Percentiles rank a stretch among this genome's conserved stretches.
Evolutionary conservation across 306 rosid genomes (phyloP).

Genomic region (Cicer bijugum): DNA sequence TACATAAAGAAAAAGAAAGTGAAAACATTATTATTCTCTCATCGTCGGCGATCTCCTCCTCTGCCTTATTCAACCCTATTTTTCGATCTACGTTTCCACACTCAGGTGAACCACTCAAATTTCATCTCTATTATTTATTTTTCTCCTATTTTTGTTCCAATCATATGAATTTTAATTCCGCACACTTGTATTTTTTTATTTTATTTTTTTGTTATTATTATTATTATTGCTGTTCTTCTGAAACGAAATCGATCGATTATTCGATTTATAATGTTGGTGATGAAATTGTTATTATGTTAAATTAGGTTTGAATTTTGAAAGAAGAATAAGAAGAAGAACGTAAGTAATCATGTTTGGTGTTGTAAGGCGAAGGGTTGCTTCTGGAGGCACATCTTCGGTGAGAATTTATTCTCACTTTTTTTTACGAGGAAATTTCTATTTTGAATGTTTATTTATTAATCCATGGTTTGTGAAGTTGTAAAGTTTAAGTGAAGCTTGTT

Average conservation of each 20-base stretch:
- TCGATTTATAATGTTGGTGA: slow-evolving; percentile 20
- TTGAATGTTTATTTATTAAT: slow-evolving; percentile 23
- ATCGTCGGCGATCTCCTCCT: slow-evolving; percentile 5
- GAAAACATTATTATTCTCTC: background rate
- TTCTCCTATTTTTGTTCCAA: background rate
- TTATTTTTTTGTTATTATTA: background rate
- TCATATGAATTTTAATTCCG: background rate
- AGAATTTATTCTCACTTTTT: slow-evolving; percentile 14
- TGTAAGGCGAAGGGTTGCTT: slow-evolving; percentile 73
- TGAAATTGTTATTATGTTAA: slow-evolving; percentile 18
- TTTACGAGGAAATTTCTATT: background rate
- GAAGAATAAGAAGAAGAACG: background rate
- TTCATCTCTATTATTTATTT: background rate
- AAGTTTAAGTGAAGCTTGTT: slow-evolving; percentile 16
- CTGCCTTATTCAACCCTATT: slow-evolving; percentile 24
- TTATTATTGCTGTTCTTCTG: background rate
- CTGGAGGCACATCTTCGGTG: slow-evolving; percentile 64
- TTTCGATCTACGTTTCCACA: slow-evolving; percentile 6
- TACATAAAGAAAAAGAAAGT: background rate
- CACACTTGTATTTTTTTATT: background rate
- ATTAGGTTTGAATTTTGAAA: slow-evolving; percentile 42
- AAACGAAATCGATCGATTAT: background rate
- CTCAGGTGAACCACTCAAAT: background rate
- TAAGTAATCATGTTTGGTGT: slow-evolving; percentile 60
- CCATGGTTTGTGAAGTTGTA: slow-evolving; percentile 3